Evolutionary conservation across 75 land plant species (phyloP).

Genomic region (Selaginella tamariscina): DNA sequence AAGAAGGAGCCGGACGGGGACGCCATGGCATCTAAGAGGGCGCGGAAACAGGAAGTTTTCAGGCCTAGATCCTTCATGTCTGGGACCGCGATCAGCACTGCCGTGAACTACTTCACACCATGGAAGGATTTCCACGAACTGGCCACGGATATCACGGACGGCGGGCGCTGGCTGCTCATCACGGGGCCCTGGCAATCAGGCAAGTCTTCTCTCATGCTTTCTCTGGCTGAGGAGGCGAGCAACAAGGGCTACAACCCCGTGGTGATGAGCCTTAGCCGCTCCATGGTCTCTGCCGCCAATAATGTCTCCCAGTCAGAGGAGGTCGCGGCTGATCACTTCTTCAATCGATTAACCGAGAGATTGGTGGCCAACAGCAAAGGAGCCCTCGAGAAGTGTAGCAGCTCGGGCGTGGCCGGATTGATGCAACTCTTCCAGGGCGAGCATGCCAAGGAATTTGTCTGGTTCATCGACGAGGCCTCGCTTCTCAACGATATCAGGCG

Average conservation of each 20-base stretch:
- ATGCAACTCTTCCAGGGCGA: not conserved
- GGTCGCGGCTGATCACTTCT: not conserved
- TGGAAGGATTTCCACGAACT: not conserved
- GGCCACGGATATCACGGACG: not conserved
- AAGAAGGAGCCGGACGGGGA: too few relatives aligned
- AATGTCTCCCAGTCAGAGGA: not conserved
- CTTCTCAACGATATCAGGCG: not conserved
- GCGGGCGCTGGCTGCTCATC: not conserved
- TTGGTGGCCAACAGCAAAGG: not conserved
- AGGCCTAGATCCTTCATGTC: too few relatives aligned
- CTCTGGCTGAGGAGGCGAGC: not conserved
- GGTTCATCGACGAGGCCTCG: not conserved
- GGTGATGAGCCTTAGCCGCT: not conserved
- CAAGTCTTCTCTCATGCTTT: not conserved
- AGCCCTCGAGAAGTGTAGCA: not conserved
- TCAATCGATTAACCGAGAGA: not conserved
- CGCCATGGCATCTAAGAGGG: too few relatives aligned
- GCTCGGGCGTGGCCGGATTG: not conserved
- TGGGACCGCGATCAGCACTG: not conserved
- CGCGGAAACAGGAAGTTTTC: too few relatives aligned
- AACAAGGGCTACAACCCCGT: not conserved
- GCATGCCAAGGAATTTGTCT: not conserved
- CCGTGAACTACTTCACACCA: not conserved
- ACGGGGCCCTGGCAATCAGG: not conserved
- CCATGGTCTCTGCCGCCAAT: not conserved